A percentile compares a stretch with the other conserved stretches of the same genome.
phyloP scores from a whole-genome alignment of 805 yeast species.

The Yamadazyma tumulicola region DNA sequence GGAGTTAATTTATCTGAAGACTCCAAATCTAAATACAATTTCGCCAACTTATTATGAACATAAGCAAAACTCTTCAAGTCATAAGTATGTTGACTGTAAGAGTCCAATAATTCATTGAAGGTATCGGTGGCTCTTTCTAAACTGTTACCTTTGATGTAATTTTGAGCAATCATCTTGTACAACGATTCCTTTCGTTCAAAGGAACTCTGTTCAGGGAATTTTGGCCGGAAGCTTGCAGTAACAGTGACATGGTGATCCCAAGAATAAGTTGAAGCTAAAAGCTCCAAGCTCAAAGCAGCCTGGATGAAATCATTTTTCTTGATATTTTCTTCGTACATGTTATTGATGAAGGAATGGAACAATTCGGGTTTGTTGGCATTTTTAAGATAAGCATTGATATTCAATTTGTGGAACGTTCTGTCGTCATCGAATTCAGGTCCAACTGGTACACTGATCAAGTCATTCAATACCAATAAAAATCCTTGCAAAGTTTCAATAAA shows the following conservation, averaged over 20 bases:
- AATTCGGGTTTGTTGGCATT: constrained; percentile 77
- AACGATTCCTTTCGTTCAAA: constrained; percentile 78
- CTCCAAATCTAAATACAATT: constrained; percentile 64
- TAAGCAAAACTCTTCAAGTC: constrained; percentile 73
- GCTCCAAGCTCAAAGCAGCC: constrained; percentile 77
- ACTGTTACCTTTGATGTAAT: constrained; percentile 67
- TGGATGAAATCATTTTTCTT: constrained; percentile 64
- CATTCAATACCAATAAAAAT: constrained; percentile 62
- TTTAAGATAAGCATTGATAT: constrained; percentile 71
- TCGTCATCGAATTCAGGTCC: constrained; percentile 87
- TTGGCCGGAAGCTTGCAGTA: constrained; percentile 59
- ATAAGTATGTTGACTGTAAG: constrained; percentile 68
- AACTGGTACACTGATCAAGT: constrained; percentile 68
- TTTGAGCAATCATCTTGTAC: constrained; percentile 64
- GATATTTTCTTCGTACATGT: constrained; percentile 64
- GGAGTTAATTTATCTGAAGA: constrained; percentile 70
- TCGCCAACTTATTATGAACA: constrained; percentile 65
- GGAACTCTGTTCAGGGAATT: constrained; percentile 74
- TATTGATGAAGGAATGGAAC: constrained; percentile 74
- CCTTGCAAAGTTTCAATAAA: constrained; percentile 55
- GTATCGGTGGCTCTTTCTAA: constrained; percentile 77
- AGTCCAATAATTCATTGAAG: constrained; percentile 71
- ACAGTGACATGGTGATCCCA: constrained; percentile 64
- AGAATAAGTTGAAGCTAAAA: constrained; percentile 69
- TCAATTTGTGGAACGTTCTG: constrained; percentile 73